Evolutionary conservation across 208 protist genomes (phyloP).

Genomic region (Leishmania tropica): DNA sequence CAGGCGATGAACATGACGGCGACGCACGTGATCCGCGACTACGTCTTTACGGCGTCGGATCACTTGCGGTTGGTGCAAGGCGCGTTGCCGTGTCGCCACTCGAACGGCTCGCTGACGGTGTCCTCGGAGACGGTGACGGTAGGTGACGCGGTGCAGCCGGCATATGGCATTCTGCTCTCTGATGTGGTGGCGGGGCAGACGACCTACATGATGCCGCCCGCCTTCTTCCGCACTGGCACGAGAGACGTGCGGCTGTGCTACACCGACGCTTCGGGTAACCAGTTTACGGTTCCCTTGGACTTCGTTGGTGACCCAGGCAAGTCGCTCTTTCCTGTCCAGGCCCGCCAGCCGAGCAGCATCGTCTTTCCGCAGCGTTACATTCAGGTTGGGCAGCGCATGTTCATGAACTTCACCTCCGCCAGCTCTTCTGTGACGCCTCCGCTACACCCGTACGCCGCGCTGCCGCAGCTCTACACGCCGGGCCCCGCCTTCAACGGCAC

Average conservation of each 20-base stretch:
- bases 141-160: constrained; percentile 45
- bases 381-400: constrained; percentile 71
- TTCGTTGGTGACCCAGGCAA: constrained; percentile 19
- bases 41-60: constrained; percentile 45
- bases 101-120: constrained; percentile 28
- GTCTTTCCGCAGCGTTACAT: constrained; percentile 24
- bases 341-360: constrained; percentile 42
- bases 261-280: constrained; percentile 71
- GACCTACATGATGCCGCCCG: constrained; percentile 43
- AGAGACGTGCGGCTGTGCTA: constrained; percentile 78
- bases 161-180: constrained; percentile 39
- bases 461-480: constrained; percentile 52
- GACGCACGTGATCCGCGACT: constrained; percentile 30
- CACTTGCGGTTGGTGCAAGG: constrained; percentile 60
- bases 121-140: constrained; percentile 48
- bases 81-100: constrained; percentile 47
- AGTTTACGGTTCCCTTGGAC: constrained; percentile 79
- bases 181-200: constrained; percentile 23
- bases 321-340: constrained; percentile 48
- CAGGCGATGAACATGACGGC: constrained; percentile 52
- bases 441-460: constrained; percentile 41
- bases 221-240: constrained; percentile 61
- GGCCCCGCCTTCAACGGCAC: constrained; percentile 62
- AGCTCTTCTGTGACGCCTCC: constrained; percentile 28
- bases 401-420: constrained; percentile 48